Conservation (phyloP, 805 yeast species). For the Pichia cabralensis region DNA sequence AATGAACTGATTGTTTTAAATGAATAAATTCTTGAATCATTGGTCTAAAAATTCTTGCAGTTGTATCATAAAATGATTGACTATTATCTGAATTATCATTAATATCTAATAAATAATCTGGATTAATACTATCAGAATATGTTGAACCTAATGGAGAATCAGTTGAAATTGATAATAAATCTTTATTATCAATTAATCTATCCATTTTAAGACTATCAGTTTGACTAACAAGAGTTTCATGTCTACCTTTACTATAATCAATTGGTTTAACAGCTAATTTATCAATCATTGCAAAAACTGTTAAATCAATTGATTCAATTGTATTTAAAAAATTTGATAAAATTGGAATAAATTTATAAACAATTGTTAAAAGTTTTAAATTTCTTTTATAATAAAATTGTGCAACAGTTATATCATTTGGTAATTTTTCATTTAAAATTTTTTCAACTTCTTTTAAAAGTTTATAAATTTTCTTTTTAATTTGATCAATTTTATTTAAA, state of each 20-base stretch:
- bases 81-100: slow-evolving; percentile 10
- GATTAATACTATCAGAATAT: slow-evolving; percentile 7
- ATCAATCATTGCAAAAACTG: slow-evolving; percentile 33
- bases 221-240: slow-evolving; percentile 11
- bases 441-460: slow-evolving; percentile 34
- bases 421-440: slow-evolving; percentile 31
- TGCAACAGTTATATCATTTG: slow-evolving; percentile 15
- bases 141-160: not conserved
- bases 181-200: not conserved
- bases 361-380: slow-evolving; percentile 39
- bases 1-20: slow-evolving; percentile 63
- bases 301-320: slow-evolving; percentile 53
- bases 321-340: slow-evolving; percentile 41
- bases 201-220: not conserved
- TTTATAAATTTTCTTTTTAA: slow-evolving; percentile 29
- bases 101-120: slow-evolving; percentile 6
- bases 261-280: slow-evolving; percentile 14
- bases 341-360: slow-evolving; percentile 43
- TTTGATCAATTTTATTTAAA: slow-evolving; percentile 27
- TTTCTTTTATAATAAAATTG: slow-evolving; percentile 32
- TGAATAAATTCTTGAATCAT: slow-evolving; percentile 62
- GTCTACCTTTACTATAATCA: slow-evolving; percentile 9
- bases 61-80: slow-evolving; percentile 25
- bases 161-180: too few relatives aligned
- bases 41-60: slow-evolving; percentile 29